Base-by-base conservation (phyloP, 2,329 filamentous ascomycete genomes). In the Trichoderma sp. region DNA sequence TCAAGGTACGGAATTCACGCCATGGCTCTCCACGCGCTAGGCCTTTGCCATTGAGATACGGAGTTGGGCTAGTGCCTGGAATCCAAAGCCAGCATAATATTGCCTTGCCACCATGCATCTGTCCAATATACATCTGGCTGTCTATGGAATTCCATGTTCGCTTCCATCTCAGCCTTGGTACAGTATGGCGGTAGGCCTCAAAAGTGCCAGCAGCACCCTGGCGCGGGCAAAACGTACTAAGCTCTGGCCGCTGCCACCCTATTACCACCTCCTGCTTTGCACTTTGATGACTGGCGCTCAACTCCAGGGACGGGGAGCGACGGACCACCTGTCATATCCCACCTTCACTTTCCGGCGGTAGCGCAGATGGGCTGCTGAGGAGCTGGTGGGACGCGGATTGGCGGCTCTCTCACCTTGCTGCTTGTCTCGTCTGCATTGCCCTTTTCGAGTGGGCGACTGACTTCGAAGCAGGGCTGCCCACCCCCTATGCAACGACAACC, bases 281-380 rank as follows among this genome's bases (percentile, higher is more conserved):
- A 49, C n/a, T 26, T 26, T 24, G 51, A 54, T 34, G 32, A 34
- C 32, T 34, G 32, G 32, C 21, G 59, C 43, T 63, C 59, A 52
- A 51, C 30, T n/a, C 13, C 30, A n/a, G 11, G 18, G n/a, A 54
- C 51, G 51, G 51, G 51, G 51, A 54, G 6, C 34, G 60, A 28
- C 51, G 43, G 4, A n/a, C 4, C 3, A 65, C 61, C 61, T 56
- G 52, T 56, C 61, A 56, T 32, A 46, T 65, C 32, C 61, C 51
- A 56, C 61, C 52, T 54, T 56, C 52, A 56, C 61, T 65, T 56
- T 46, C 26, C 5, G 21, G 61, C 61, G 37, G 61, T 65, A 65
- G 51, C 61, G 60, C 60, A 65, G 34, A 56, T 21, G 26, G 52
- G 28, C 34, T 21, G 61, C 34, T 49, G 43, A 55, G 61, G 61